These are phyloP conservation scores for Eucalyptus decipiens DNA, from an alignment of 345 rosid genomes.

Conservation along the genomic window DNA sequence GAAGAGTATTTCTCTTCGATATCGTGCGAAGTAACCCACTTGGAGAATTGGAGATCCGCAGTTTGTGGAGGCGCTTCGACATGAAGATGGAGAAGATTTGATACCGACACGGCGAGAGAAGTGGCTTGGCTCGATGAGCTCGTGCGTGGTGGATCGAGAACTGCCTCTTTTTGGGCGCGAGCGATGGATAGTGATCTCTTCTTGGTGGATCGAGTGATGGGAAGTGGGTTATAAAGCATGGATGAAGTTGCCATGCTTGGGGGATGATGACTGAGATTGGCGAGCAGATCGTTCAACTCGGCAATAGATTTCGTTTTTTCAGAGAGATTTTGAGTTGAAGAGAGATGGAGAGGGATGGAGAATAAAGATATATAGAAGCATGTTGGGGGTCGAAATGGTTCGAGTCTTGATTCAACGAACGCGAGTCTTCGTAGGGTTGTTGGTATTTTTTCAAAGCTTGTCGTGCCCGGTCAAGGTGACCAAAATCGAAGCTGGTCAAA, in stretches of 20 bases:
- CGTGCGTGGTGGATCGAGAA: not conserved
- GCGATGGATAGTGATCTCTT: not conserved
- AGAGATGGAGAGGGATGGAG: not conserved
- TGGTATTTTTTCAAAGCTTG: not conserved
- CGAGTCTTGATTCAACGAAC: not conserved
- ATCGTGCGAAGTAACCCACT: not conserved
- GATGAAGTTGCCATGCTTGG: not conserved
- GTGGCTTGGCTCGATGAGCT: not conserved
- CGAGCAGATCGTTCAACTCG: not conserved
- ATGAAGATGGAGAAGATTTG: constrained; percentile 7
- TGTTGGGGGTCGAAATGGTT: not conserved
- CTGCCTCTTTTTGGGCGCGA: not conserved
- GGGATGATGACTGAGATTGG: not conserved
- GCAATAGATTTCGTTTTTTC: not conserved
- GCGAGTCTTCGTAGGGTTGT: not conserved
- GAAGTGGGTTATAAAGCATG: not conserved
- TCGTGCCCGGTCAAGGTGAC: not conserved
- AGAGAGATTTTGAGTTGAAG: not conserved
- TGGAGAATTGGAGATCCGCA: not conserved
- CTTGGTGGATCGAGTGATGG: not conserved
- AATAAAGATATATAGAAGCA: not conserved
- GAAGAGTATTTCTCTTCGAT: not conserved
- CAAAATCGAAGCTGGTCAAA: not conserved
- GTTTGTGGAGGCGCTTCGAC: not conserved
- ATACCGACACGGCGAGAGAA: not conserved